Percentiles rank a stretch among this genome's conserved stretches.
These are phyloP conservation scores for Gleditsia sinensis DNA, from an alignment of 306 rosid genomes.

Conservation along the genomic window DNA sequence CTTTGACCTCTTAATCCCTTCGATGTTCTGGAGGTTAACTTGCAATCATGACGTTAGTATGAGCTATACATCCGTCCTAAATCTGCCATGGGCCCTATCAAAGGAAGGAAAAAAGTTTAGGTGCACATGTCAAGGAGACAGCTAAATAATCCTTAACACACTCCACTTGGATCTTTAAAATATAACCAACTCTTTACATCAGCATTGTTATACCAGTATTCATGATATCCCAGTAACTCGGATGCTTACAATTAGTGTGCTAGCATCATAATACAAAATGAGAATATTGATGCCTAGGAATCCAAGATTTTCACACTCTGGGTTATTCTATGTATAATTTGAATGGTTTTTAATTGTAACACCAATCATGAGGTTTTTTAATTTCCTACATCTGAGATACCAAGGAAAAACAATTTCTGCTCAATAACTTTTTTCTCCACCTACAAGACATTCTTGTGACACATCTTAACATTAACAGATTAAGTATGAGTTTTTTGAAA, in stretches of 20 bases:
- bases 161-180: neutral
- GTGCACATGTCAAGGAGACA: slow-evolving; percentile 13
- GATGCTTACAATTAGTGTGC: neutral
- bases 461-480: slow-evolving; percentile 22
- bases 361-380: neutral
- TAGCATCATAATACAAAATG: neutral
- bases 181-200: too few species aligned
- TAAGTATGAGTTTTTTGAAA: neutral
- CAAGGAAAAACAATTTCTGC: neutral
- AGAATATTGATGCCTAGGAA: slow-evolving; percentile 16
- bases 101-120: neutral
- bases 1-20: too few species aligned
- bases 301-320: neutral
- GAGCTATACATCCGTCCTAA: slow-evolving; percentile 33
- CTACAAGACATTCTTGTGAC: neutral
- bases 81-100: slow-evolving; percentile 37
- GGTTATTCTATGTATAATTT: too few species aligned
- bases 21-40: too few species aligned
- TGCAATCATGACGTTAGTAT: neutral
- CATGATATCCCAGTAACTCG: too few species aligned
- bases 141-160: neutral
- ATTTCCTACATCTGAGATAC: neutral
- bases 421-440: slow-evolving; percentile 12
- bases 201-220: too few species aligned
- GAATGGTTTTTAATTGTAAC: slow-evolving; percentile 18